Percentiles rank a stretch among this genome's conserved stretches.
These are phyloP conservation scores for Hyaloperonospora arabidopsidis DNA, from an alignment of 352 stramenopile species.

Conservation along the genomic window DNA sequence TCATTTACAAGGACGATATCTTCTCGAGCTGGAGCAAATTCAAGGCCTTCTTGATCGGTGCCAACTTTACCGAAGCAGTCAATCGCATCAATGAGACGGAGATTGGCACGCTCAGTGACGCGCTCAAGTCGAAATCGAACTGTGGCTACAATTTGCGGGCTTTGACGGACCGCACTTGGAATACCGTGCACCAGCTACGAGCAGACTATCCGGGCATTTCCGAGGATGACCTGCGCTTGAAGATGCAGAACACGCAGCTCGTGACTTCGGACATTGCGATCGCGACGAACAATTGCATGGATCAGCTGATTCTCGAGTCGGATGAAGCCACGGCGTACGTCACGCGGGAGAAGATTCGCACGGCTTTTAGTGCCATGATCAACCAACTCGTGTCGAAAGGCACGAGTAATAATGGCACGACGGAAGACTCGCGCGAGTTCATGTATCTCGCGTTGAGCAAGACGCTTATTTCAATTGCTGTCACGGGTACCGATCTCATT, in stretches of 20 bases:
- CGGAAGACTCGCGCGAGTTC: conserved; percentile 29
- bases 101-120: conserved; percentile 25
- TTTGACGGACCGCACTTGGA: conserved; percentile 39
- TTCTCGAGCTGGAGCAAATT: conserved; percentile 31
- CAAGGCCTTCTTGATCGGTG: conserved; percentile 23
- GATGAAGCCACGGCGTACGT: conserved; percentile 24
- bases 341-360: conserved; percentile 47
- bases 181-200: conserved; percentile 35
- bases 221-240: conserved; percentile 34
- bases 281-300: conserved; percentile 40
- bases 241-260: conserved; percentile 37
- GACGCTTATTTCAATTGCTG: conserved; percentile 38
- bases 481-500: conserved; percentile 42
- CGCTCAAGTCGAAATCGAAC: conserved; percentile 28
- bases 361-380: conserved; percentile 44
- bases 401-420: conserved; percentile 30
- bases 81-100: conserved; percentile 29
- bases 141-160: conserved; percentile 38
- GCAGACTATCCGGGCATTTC: conserved; percentile 25
- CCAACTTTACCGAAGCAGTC: conserved; percentile 26
- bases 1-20: conserved; percentile 32
- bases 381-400: conserved; percentile 40
- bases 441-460: conserved; percentile 35
- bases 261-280: conserved; percentile 44
- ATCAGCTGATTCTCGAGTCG: conserved; percentile 27